These are phyloP conservation scores for Talaromyces sp. DNA, from an alignment of 2,329 filamentous ascomycete genomes.

Conservation along the genomic window DNA sequence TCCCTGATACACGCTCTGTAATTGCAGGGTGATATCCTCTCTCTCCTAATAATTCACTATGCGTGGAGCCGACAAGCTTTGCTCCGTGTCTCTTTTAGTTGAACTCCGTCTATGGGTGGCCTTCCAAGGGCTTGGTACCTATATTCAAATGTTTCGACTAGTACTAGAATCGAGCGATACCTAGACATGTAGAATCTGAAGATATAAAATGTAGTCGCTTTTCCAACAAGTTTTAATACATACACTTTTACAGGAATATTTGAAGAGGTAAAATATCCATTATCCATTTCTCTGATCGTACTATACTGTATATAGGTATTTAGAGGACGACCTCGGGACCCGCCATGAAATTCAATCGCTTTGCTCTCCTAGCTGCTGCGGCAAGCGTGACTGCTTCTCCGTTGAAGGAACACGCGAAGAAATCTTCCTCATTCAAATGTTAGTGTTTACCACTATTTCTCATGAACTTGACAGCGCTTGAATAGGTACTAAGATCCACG, in stretches of 20 bases:
- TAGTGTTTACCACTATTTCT: neutral
- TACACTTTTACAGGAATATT: no score
- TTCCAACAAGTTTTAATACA: no score
- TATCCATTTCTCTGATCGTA: no score
- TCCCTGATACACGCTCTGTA: neutral
- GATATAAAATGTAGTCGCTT: neutral
- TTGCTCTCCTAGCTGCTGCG: constrained; percentile 27
- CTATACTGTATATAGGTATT: no score
- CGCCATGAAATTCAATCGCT: constrained; percentile 29
- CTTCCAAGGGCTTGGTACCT: no score
- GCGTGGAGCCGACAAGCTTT: neutral
- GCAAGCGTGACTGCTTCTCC: constrained; percentile 29
- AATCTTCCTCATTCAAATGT: constrained; percentile 31
- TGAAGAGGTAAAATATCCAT: no score
- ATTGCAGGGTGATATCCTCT: neutral
- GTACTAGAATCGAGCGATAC: no score
- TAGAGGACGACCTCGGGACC: no score
- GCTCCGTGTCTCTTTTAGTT: constrained; percentile 24
- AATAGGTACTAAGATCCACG: no score
- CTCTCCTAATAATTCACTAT: neutral
- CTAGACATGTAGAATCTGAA: neutral
- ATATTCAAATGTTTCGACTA: no score
- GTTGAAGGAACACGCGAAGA: constrained; percentile 21
- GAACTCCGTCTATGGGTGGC: no score
- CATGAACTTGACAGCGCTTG: neutral